Base-by-base conservation (phyloP, 2,329 filamentous ascomycete genomes). In the Didymella keratinophila region DNA sequence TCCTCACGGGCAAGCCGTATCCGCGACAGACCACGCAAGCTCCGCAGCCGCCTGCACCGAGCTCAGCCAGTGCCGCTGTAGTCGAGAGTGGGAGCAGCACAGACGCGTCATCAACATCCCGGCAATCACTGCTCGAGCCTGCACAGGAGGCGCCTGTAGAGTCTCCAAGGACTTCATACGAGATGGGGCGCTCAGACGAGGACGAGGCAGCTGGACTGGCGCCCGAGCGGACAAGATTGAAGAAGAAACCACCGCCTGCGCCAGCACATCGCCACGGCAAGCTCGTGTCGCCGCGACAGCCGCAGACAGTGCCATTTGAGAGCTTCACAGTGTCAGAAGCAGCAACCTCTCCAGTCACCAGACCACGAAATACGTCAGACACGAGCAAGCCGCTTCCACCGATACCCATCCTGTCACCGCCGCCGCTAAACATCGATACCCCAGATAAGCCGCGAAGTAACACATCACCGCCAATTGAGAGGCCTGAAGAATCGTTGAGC, bases 261-360 rank as follows among this genome's bases (percentile, higher is more conserved):
- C 90, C 90, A 11, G 92, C 85, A 71, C 92, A 89, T 50, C 86
- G 90, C 53, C 90, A 93, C 77, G 92, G 92, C 4, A 93, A 89
- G 75, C 82, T 88, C 18, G 89, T 94, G 63, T 86, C 83, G 64
- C 74, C 68, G 65, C 59, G 78, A 77, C 81, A 58, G 65, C 79
- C 71, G 56, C 77, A 72, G 71, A 76, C 63, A 18, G 72, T 75
- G 8, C 67, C 75, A 2, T 77, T 76, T 36, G 69, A 71, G 18
- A 71, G 69, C 39, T 74, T 76, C 41, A 60, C 70, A 53, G 56
- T 71, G 18, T 70, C 47, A 44, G 71, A 61, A 32, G 62, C 62
- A 18, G 60, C 64, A 44, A 64, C 69, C 4, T 60, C 66, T 10
- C 71, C 65, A 63, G 47, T 66, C 56, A 65, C 54, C 46, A 65